Evolutionary conservation across 2,329 filamentous ascomycete species (phyloP).

Genomic region (Cordyceps cateniannulata): DNA sequence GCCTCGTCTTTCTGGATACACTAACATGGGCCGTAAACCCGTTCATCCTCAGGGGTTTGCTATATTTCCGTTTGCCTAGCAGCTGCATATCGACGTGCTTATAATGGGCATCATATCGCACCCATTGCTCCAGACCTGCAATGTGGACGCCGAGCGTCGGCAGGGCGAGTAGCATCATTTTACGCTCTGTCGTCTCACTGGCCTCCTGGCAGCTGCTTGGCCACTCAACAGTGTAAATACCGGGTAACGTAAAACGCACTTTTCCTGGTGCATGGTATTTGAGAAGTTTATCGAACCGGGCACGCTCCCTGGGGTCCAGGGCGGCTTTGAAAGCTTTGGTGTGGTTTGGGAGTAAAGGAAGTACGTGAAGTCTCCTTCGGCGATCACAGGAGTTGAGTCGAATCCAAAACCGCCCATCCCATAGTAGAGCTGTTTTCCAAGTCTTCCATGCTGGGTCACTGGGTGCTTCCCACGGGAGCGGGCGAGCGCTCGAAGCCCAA

Average conservation of each 20-base stretch:
- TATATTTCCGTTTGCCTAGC: constrained; percentile 21
- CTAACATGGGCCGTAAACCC: background rate
- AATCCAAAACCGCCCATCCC: constrained; percentile 59
- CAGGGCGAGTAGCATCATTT: constrained; percentile 41
- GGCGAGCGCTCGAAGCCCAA: background rate
- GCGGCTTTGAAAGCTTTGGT: constrained; percentile 42
- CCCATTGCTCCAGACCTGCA: constrained; percentile 40
- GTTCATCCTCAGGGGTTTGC: background rate
- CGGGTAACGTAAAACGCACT: constrained; percentile 48
- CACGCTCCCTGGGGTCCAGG: constrained; percentile 27
- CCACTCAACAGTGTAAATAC: constrained; percentile 40
- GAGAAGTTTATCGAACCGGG: constrained; percentile 35
- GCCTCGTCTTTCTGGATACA: background rate
- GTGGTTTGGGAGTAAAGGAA: constrained; percentile 38
- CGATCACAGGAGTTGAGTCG: constrained; percentile 38
- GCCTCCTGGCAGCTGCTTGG: background rate
- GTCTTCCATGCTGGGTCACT: constrained; percentile 23
- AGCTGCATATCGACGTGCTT: constrained; percentile 40
- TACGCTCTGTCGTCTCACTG: background rate
- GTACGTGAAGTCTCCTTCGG: constrained; percentile 32
- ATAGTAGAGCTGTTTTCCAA: constrained; percentile 34
- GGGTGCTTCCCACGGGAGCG: constrained; percentile 22
- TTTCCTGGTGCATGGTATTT: constrained; percentile 48
- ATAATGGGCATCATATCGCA: constrained; percentile 45
- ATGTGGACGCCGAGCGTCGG: constrained; percentile 45